These are phyloP conservation scores for Venturia carpophila DNA, from an alignment of 2,329 filamentous ascomycete species.

Conservation along the genomic window DNA sequence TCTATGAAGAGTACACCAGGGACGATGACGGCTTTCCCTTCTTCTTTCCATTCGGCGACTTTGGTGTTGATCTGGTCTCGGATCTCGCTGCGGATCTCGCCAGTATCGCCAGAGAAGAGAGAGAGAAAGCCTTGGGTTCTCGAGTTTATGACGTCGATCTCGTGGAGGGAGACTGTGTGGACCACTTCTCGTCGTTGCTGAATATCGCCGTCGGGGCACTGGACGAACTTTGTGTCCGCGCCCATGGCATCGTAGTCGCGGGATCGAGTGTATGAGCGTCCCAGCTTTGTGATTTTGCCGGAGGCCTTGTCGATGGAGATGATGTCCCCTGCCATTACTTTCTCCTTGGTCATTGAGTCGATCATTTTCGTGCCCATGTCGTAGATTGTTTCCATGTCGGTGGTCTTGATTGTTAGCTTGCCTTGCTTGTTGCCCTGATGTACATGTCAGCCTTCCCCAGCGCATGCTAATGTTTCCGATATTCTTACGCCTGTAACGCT, in stretches of 20 bases:
- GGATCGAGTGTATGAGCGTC: slow-evolving; percentile 86
- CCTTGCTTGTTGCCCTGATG: slow-evolving; percentile 82
- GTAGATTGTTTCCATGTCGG: slow-evolving; percentile 99
- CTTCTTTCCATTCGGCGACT: slow-evolving; percentile 97
- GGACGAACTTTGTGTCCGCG: slow-evolving; percentile 93
- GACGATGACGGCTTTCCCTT: slow-evolving; percentile 97
- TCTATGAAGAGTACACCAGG: slow-evolving; percentile 97
- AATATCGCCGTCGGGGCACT: slow-evolving; percentile 93
- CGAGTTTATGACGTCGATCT: slow-evolving; percentile 99
- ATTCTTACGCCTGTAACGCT: slow-evolving; percentile 74
- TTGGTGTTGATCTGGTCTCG: slow-evolving; percentile 99
- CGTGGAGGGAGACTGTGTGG: slow-evolving; percentile 92
- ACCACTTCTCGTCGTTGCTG: slow-evolving; percentile 96
- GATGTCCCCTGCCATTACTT: slow-evolving; percentile 96
- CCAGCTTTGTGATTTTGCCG: slow-evolving; percentile 95
- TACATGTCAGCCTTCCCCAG: background rate
- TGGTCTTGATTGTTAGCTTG: slow-evolving; percentile 98
- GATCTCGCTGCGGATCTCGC: slow-evolving; percentile 94
- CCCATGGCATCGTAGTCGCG: slow-evolving; percentile 99
- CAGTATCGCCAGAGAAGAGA: slow-evolving; percentile 94
- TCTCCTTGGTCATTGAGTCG: slow-evolving; percentile 98
- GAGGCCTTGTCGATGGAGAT: slow-evolving; percentile 98
- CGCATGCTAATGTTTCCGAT: background rate
- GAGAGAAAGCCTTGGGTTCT: slow-evolving; percentile 96
- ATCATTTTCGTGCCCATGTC: slow-evolving; percentile 99